Percentiles rank a stretch among this genome's conserved stretches.
These are phyloP conservation scores for Carallia pectinifolia DNA, from an alignment of 345 rosid genomes.

Conservation along the genomic window DNA sequence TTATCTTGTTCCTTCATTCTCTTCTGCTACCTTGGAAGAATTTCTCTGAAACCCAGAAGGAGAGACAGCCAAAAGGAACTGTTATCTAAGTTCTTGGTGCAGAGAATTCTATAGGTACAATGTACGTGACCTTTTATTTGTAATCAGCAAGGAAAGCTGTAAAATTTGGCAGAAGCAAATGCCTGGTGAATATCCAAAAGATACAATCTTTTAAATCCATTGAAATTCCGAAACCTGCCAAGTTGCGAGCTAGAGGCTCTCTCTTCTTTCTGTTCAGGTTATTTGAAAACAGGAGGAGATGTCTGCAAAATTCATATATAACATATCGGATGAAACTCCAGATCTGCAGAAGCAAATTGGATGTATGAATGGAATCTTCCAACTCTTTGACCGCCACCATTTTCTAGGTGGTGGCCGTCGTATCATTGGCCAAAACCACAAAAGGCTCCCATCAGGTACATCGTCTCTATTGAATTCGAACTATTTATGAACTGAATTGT, in stretches of 20 bases:
- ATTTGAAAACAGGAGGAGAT: constrained; percentile 33
- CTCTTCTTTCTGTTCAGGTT: not conserved
- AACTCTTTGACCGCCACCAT: constrained; percentile 66
- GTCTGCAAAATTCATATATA: constrained; percentile 63
- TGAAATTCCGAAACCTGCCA: not conserved
- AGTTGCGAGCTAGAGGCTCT: not conserved
- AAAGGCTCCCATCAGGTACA: constrained; percentile 52
- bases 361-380: constrained; percentile 83
- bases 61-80: not conserved
- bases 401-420: constrained; percentile 48
- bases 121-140: not conserved
- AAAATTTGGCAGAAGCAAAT: not conserved
- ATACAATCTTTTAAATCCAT: not conserved
- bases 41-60: constrained; percentile 11
- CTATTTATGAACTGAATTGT: too few species aligned
- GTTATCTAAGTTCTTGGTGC: not conserved
- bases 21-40: constrained; percentile 15
- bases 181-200: not conserved
- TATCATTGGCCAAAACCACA: constrained; percentile 33
- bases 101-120: not conserved
- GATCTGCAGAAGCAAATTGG: constrained; percentile 75
- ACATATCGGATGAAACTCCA: constrained; percentile 67
- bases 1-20: constrained; percentile 20
- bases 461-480: not conserved
- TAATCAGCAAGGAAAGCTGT: not conserved